Evolutionary conservation across 2,329 filamentous ascomycete species (phyloP), one percentile per base, ranked within the genome.

Genomic region (Colletotrichum caudatum): DNA sequence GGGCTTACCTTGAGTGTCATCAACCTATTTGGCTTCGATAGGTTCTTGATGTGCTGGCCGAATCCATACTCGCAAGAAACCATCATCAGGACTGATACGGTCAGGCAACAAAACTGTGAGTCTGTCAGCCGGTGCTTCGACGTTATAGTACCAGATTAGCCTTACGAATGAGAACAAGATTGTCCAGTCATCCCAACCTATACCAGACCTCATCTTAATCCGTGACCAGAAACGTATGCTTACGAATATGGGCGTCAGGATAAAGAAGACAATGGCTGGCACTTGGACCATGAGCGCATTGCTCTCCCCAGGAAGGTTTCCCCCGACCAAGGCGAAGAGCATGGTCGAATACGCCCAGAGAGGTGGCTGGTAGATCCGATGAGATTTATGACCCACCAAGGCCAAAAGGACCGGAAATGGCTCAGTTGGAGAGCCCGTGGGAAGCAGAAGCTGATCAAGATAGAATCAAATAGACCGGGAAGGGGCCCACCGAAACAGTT

Each of bases 181-280:
- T 0, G 80, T 83, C 74, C 77, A 82, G 74, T 85, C 84, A 75
- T 86, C 84, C 79, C 74, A 76, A 26, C 83, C 80, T 48, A 84
- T 44, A 2, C 80, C 80, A 5, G 78, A 80, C 20, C 78, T 77
- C 44, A 77, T 77, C 69, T 80, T 79, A 35, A 83, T 70, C 20
- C 83, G 80, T 61, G 81, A 81, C 78, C 80, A 84, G 46, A 85
- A 67, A 18, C 84, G 78, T 39, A 84, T 78, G 7, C 67, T 72
- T 2, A 85, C 74, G 60, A 85, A 82, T 1, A 83, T 73, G 18
- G 83, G 83, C 7, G 82, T 83, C 1, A 84, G 23, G 60, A 80
- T 74, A 63, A 84, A 83, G 76, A 86, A 85, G 51, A 84, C 73
- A 37, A 83, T 81, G 44, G 81, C 82, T 23, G 83, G 82, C 20